A percentile compares a stretch with the other conserved stretches of the same genome.
Evolutionary conservation across 2,329 filamentous ascomycete species (phyloP).

Genomic region (Lachnellula subtilissima): DNA sequence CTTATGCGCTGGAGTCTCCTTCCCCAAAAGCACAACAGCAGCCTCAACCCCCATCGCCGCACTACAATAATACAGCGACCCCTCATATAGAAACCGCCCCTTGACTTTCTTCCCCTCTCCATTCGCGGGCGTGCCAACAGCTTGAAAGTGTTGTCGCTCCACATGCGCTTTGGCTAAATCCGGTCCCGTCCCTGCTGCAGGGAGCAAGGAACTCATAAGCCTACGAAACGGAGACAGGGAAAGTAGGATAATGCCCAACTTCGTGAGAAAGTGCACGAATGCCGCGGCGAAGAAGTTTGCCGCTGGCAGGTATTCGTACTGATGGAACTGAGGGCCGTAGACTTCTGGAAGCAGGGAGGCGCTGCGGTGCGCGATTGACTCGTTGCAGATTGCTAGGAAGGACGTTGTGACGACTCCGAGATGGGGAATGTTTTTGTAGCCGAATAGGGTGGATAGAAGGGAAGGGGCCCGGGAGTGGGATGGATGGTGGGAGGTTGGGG

Average conservation of each 20-base stretch:
- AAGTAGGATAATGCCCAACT: neutral
- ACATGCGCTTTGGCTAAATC: neutral
- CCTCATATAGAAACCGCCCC: neutral
- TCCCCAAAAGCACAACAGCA: slow-evolving; percentile 16
- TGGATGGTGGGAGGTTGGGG: neutral
- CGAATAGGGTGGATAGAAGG: neutral
- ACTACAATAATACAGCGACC: slow-evolving; percentile 4
- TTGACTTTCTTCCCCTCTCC: neutral
- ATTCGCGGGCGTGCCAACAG: neutral
- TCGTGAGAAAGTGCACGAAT: neutral
- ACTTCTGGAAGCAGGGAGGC: slow-evolving; percentile 1
- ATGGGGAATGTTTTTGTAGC: neutral
- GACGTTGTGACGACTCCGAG: slow-evolving; percentile 3
- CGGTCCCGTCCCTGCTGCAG: neutral
- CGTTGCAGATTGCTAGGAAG: slow-evolving; percentile 5
- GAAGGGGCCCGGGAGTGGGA: neutral
- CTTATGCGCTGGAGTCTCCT: slow-evolving; percentile 36
- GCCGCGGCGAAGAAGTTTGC: neutral
- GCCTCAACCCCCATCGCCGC: slow-evolving; percentile 9
- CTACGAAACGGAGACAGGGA: neutral
- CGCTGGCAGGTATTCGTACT: neutral
- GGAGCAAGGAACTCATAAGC: neutral
- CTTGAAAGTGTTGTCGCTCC: neutral
- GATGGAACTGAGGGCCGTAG: slow-evolving; percentile 1
- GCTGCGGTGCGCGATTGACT: slow-evolving; percentile 4